Evolutionary conservation across 176 grass and related monocot genomes (phyloP).

Genomic region (Elaeis guineensis): DNA sequence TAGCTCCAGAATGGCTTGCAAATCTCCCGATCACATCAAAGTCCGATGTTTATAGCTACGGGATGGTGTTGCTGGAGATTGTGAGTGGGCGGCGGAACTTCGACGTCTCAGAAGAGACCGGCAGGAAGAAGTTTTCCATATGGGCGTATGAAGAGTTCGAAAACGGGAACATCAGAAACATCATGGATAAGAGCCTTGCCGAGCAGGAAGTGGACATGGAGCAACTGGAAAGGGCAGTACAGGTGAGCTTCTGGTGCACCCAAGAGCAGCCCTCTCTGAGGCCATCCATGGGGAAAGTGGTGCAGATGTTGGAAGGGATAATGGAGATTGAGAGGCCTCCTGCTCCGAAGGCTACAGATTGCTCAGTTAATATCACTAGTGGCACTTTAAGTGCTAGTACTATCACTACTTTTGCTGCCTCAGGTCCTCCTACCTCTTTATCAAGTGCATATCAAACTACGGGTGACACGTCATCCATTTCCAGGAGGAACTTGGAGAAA

Average conservation of each 20-base stretch:
- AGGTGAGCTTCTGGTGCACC: constrained; percentile 96
- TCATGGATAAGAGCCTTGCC: constrained; percentile 41
- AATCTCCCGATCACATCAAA: constrained; percentile 91
- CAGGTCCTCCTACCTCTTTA: too few relatives aligned
- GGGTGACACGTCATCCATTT: too few relatives aligned
- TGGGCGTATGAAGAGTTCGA: constrained; percentile 96
- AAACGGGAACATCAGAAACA: constrained; percentile 28
- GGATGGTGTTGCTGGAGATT: constrained; percentile 91
- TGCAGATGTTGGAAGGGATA: constrained; percentile 97
- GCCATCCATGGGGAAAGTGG: constrained; percentile 88
- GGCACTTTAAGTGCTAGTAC: constrained; percentile 5
- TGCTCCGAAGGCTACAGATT: constrained; percentile 57
- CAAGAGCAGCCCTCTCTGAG: constrained; percentile 92
- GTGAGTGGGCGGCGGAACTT: constrained; percentile 82
- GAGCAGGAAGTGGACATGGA: constrained; percentile 55
- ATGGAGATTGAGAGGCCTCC: constrained; percentile 74
- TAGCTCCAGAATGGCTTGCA: constrained; percentile 91
- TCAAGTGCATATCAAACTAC: too few relatives aligned
- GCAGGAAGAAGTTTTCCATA: constrained; percentile 68
- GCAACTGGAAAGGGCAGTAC: constrained; percentile 55
- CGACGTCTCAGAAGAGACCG: constrained; percentile 64
- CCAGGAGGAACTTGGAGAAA: too few relatives aligned
- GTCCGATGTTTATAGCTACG: constrained; percentile 94
- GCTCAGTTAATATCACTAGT: background rate
- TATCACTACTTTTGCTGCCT: too few relatives aligned